phyloP scores from a whole-genome alignment of 1,139 yeast species.

The Geotrichum restrictum region DNA sequence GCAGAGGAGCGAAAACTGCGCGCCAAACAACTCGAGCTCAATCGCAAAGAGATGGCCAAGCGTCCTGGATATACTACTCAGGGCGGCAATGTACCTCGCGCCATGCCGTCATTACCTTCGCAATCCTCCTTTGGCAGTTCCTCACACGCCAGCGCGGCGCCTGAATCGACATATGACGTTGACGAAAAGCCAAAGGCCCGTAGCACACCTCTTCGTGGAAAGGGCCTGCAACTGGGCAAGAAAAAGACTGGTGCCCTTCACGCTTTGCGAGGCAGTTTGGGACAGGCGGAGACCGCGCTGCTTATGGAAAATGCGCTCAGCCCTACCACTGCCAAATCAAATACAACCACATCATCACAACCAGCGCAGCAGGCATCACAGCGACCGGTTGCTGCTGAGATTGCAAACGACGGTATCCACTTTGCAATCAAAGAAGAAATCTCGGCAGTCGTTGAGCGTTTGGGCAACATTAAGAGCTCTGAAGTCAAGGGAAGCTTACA shows the following conservation, averaged over 20 bases:
- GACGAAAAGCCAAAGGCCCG: slow-evolving; percentile 22
- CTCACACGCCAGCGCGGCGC: neutral
- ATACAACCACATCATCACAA: neutral
- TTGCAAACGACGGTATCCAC: slow-evolving; percentile 68
- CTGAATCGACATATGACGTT: slow-evolving; percentile 7
- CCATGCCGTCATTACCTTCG: slow-evolving; percentile 2
- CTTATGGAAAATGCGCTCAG: slow-evolving; percentile 27
- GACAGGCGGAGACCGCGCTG: slow-evolving; percentile 35
- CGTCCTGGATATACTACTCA: slow-evolving; percentile 5
- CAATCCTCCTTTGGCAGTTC: slow-evolving; percentile 1
- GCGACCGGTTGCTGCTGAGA: slow-evolving; percentile 20
- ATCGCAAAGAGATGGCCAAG: slow-evolving; percentile 11
- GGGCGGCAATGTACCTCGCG: slow-evolving; percentile 1
- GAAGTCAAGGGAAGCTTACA: slow-evolving; percentile 91
- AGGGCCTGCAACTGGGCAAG: slow-evolving; percentile 80
- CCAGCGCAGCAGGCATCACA: neutral
- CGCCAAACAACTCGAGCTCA: slow-evolving; percentile 81
- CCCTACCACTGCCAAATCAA: neutral
- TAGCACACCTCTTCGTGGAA: slow-evolving; percentile 50
- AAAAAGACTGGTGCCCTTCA: slow-evolving; percentile 45
- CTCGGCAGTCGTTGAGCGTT: slow-evolving; percentile 74
- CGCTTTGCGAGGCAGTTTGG: slow-evolving; percentile 42
- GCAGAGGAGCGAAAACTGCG: slow-evolving; percentile 94
- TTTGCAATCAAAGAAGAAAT: slow-evolving; percentile 74
- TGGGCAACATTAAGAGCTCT: slow-evolving; percentile 68